phyloP scores from a whole-genome alignment of 352 stramenopile genomes.

The Globisporangium radiosum region DNA sequence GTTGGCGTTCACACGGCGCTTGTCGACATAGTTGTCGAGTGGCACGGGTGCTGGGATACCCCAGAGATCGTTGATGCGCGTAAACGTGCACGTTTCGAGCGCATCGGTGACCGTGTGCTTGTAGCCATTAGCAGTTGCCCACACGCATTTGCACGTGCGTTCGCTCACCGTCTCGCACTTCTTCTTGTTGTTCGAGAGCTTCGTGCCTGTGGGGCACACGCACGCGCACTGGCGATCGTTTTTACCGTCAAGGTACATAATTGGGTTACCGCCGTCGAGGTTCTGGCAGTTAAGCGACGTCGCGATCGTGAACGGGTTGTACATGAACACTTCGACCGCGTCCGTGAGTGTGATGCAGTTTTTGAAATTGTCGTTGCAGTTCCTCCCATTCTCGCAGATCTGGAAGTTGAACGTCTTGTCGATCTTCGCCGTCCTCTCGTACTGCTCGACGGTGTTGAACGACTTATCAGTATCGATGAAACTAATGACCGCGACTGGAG shows the following conservation, averaged over 20 bases:
- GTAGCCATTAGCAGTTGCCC: constrained; percentile 19
- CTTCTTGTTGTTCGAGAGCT: constrained; percentile 16
- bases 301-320: constrained; percentile 53
- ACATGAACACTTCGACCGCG: constrained; percentile 49
- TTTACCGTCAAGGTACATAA: constrained; percentile 32
- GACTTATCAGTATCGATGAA: constrained; percentile 13
- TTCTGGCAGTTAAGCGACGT: constrained; percentile 29
- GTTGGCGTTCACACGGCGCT: constrained; percentile 26
- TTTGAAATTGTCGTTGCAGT: constrained; percentile 13
- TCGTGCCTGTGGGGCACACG: constrained; percentile 35
- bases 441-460: constrained; percentile 7
- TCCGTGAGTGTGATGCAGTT: constrained; percentile 37
- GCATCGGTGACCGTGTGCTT: constrained; percentile 12
- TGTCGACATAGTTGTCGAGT: constrained; percentile 40
- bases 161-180: constrained; percentile 19
- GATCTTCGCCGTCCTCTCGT: constrained; percentile 11
- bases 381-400: constrained; percentile 20
- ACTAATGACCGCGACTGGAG: constrained; percentile 11
- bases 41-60: constrained; percentile 35
- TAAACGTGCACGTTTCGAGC: constrained; percentile 9
- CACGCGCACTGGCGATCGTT: constrained; percentile 42
- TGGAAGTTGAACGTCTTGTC: constrained; percentile 13
- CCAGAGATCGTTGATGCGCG: constrained; percentile 21
- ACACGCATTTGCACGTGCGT: constrained; percentile 33
- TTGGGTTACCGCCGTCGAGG: constrained; percentile 28